Percentiles rank a stretch among this genome's conserved stretches.
Conservation (phyloP, 2,329 filamentous ascomycete genomes). For the Blastomyces percursus region DNA sequence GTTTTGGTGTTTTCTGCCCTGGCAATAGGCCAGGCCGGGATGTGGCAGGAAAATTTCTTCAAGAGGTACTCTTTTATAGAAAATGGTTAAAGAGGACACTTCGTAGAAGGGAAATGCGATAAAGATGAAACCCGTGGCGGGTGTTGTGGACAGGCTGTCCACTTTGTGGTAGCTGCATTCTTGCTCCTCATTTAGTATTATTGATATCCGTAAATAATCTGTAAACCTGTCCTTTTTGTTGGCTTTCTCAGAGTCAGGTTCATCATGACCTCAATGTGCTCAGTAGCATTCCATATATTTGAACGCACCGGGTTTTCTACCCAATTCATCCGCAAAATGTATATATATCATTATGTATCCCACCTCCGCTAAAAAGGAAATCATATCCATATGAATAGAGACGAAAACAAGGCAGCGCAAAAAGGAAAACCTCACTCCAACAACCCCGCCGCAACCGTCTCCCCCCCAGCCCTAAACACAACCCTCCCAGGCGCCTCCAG, state of each 20-base stretch:
- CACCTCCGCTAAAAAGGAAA: too few species aligned
- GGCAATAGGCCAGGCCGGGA: background rate
- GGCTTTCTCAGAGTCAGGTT: too few species aligned
- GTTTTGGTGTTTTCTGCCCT: constrained; percentile 1
- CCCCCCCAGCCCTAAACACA: constrained; percentile 66
- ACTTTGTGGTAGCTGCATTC: background rate
- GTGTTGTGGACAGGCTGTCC: background rate
- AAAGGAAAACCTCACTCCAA: constrained; percentile 48
- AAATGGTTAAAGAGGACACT: too few species aligned
- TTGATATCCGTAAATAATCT: too few species aligned
- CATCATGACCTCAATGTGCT: too few species aligned
- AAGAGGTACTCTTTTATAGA: too few species aligned
- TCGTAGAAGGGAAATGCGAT: background rate
- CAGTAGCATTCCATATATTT: too few species aligned
- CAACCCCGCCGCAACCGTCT: constrained; percentile 78
- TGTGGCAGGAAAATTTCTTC: background rate
- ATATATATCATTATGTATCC: too few species aligned
- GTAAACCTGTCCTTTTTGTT: too few species aligned
- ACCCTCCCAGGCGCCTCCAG: constrained; percentile 70
- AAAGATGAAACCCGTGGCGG: background rate
- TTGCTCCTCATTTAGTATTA: too few species aligned
- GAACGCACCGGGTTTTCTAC: too few species aligned
- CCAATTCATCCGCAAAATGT: too few species aligned
- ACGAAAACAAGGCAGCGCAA: background rate
- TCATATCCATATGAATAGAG: background rate